A percentile compares a stretch with the other conserved stretches of the same genome.
These are phyloP conservation scores for Torulaspora gathmanii DNA, from an alignment of 805 yeast species.

Conservation along the genomic window DNA sequence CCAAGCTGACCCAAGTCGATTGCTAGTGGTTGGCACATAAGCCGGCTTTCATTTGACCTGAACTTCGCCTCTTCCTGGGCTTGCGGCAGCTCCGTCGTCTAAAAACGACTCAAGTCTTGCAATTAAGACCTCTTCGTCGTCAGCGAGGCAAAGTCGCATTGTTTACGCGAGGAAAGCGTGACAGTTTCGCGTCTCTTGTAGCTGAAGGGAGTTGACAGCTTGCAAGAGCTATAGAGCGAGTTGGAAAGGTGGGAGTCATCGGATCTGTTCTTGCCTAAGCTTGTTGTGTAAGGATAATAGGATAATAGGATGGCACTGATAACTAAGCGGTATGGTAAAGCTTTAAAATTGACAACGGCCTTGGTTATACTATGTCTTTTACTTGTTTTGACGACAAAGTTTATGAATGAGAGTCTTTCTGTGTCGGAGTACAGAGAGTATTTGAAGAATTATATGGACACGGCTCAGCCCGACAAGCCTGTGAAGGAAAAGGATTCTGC, in stretches of 20 bases:
- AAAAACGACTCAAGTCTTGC: no score
- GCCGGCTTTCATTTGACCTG: no score
- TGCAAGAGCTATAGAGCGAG: no score
- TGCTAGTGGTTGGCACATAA: no score
- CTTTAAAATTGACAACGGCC: slow-evolving; percentile 16
- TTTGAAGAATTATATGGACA: slow-evolving; percentile 11
- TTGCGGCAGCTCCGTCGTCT: no score
- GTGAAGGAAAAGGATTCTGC: neutral
- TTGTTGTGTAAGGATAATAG: neutral
- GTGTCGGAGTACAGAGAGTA: slow-evolving; percentile 19
- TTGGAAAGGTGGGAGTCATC: neutral
- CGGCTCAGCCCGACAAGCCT: neutral
- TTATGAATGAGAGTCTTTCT: slow-evolving; percentile 16
- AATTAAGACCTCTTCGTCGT: no score
- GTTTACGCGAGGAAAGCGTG: no score
- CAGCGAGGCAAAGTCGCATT: no score
- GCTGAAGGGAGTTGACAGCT: no score
- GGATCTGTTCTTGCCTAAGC: neutral
- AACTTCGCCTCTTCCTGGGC: no score
- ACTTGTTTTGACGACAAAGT: slow-evolving; percentile 14
- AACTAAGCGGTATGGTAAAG: slow-evolving; percentile 20
- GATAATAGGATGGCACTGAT: slow-evolving; percentile 11
- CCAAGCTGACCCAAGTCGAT: no score
- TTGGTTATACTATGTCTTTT: slow-evolving; percentile 10
- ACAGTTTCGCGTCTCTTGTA: no score